A percentile compares a stretch with the other conserved stretches of the same genome.
These are phyloP conservation scores for Coccomyxa sp. DNA, from an alignment of 139 green algal species.

Conservation along the genomic window DNA sequence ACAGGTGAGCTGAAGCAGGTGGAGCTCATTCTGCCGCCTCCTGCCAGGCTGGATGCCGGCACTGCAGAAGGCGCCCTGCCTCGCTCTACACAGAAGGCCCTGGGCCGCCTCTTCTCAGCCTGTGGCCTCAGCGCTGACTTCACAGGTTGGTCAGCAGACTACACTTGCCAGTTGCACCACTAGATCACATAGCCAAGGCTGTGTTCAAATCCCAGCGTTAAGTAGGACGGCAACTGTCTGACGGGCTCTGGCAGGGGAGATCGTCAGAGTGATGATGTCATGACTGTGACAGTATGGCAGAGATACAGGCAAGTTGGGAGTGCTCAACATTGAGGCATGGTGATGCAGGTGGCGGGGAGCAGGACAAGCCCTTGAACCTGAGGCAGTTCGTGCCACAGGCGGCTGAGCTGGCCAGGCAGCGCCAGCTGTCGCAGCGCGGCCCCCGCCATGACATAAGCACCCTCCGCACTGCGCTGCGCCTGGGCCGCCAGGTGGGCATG, in stretches of 20 bases:
- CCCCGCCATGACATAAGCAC: constrained; percentile 31
- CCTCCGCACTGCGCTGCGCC: constrained; percentile 44
- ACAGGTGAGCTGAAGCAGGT: constrained; percentile 14
- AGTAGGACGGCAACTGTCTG: too few species aligned
- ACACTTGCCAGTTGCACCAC: not conserved
- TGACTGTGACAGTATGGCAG: too few species aligned
- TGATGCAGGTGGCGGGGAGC: not conserved
- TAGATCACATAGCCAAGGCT: too few species aligned
- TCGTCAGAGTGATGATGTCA: too few species aligned
- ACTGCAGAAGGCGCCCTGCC: constrained; percentile 13
- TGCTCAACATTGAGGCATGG: too few species aligned
- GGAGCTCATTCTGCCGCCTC: constrained; percentile 22
- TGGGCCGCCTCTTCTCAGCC: constrained; percentile 40
- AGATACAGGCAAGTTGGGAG: too few species aligned
- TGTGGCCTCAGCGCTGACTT: constrained; percentile 25
- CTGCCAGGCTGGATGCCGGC: constrained; percentile 12
- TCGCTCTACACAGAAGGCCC: constrained; percentile 16
- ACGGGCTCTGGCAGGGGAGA: too few species aligned
- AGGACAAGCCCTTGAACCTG: constrained; percentile 1
- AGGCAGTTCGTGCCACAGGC: constrained; percentile 41
- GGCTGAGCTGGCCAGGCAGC: constrained; percentile 32
- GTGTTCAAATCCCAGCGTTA: too few species aligned
- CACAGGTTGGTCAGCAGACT: not conserved
- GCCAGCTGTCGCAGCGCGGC: constrained; percentile 12
- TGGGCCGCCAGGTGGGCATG: constrained; percentile 27